Base-by-base conservation (phyloP, 2,329 filamentous ascomycete genomes). In the Chaetomiaceae sp. region DNA sequence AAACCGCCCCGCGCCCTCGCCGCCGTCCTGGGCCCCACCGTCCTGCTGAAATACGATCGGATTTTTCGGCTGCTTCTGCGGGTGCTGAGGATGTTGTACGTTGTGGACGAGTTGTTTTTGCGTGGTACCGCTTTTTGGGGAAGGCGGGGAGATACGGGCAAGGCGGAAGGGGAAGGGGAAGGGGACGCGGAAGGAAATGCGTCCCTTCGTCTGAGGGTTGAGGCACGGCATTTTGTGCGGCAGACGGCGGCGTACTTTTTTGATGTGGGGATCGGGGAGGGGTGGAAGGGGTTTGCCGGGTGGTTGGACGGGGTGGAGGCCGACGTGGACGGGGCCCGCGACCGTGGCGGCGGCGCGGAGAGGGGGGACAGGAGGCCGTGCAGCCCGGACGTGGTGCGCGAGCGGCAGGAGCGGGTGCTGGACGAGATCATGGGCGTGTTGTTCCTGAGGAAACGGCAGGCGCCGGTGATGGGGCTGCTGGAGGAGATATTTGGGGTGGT, bases 41-140 rank as follows among this genome's bases (percentile, higher is more conserved):
- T 86, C 1, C 71, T 97, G 10, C 74, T 83, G 50, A 90, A 90
- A 61, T 97, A 96, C 64, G 94, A 97, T 66, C 77, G 78, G 42
- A 79, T 96, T 32, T 97, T 96, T 73, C 87, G 84, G 61, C 78
- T 89, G 14, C 73, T 96, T 0, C 74, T 97, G 3, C 83, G 89
- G 3, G 73, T 95, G 1, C 69, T 90, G 11, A 83, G 94, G 30
- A 85, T 96, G 80, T 74, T 90, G 4, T 91, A 87, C 56, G 84
- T 91, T 0, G 81, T 86, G 10, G 82, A 84, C 49, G 77, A 82
- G 54, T 74, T 90, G 11, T 50, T 48, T 23, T 8, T 11, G 25
- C 16, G 34, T n/a, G 9, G 14, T n/a, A n/a, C n/a, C n/a, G n/a
- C n/a, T n/a, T n/a, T n/a, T n/a, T n/a, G n/a, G n/a, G n/a, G n/a